phyloP scores from a whole-genome alignment of 208 protist species.

The Leishmania amazonensis region DNA sequence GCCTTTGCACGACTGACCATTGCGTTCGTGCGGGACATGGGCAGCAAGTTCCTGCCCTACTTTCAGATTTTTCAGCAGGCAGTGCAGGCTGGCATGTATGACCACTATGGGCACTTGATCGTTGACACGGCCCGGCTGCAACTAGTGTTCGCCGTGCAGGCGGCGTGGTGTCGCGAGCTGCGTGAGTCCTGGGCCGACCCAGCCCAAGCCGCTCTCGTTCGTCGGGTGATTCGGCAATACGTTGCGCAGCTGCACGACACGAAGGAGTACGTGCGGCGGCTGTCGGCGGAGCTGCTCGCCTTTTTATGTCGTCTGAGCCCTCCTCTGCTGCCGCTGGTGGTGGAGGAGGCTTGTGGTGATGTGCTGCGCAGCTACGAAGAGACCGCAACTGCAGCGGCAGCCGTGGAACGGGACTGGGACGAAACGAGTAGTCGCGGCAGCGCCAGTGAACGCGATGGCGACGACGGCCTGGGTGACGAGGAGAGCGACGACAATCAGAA shows the following conservation, averaged over 20 bases:
- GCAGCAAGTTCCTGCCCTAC: slow-evolving; percentile 76
- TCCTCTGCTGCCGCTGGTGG: slow-evolving; percentile 54
- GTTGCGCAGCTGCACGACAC: slow-evolving; percentile 74
- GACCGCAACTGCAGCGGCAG: not conserved
- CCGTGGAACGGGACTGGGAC: not conserved
- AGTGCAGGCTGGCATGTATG: slow-evolving; percentile 79
- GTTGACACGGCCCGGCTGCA: slow-evolving; percentile 72
- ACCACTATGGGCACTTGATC: slow-evolving; percentile 65
- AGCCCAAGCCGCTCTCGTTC: slow-evolving; percentile 30
- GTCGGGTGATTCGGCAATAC: slow-evolving; percentile 64
- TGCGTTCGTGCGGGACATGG: slow-evolving; percentile 82
- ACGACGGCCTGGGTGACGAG: slow-evolving; percentile 1
- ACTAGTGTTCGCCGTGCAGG: slow-evolving; percentile 83
- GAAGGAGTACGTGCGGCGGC: slow-evolving; percentile 85
- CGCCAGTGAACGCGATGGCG: slow-evolving; percentile 15
- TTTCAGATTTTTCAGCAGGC: slow-evolving; percentile 87
- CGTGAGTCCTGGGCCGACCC: slow-evolving; percentile 51
- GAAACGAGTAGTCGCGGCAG: slow-evolving; percentile 7
- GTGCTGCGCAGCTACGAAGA: slow-evolving; percentile 49
- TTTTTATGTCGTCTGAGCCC: slow-evolving; percentile 63
- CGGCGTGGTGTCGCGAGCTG: slow-evolving; percentile 88
- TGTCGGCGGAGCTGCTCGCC: slow-evolving; percentile 81
- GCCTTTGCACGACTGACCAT: slow-evolving; percentile 83
- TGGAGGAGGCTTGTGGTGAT: slow-evolving; percentile 56
- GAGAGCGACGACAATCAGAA: slow-evolving; percentile 5